These are phyloP conservation scores for Cinchona pubescens DNA, from an alignment of 257 asterid species.

Conservation along the genomic window DNA sequence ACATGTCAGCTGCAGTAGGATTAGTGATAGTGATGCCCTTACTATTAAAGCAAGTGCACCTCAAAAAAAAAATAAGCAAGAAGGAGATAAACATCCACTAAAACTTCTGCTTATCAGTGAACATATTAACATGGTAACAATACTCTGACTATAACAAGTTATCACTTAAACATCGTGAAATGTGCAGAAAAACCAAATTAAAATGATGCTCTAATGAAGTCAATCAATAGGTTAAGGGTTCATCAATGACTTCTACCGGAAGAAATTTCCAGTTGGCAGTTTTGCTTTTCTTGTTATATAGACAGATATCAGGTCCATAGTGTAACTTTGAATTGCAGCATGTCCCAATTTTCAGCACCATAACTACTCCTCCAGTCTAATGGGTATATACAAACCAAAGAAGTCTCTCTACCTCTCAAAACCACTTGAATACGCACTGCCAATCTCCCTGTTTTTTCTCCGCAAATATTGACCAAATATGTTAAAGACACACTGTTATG, in stretches of 20 bases:
- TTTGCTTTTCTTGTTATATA: neutral
- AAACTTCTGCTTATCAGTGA: neutral
- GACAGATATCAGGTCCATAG: neutral
- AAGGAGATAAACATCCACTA: neutral
- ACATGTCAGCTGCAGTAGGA: neutral
- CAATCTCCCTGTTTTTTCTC: too few species aligned
- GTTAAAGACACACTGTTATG: too few species aligned
- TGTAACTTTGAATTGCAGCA: neutral
- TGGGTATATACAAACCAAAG: too few species aligned
- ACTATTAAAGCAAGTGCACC: neutral
- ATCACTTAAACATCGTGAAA: neutral
- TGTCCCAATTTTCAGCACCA: neutral
- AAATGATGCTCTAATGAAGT: neutral
- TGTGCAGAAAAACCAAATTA: neutral
- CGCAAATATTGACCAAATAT: too few species aligned
- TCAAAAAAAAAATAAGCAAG: neutral
- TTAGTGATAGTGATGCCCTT: neutral
- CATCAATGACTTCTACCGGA: neutral
- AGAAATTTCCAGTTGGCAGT: neutral
- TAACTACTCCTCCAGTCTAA: neutral
- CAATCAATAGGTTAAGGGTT: neutral
- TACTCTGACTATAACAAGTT: neutral
- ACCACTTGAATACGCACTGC: too few species aligned
- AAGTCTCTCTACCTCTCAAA: too few species aligned
- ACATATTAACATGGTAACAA: neutral